Evolutionary conservation across 2,329 filamentous ascomycete genomes (phyloP).

Genomic region (Trichophaea hybrida): DNA sequence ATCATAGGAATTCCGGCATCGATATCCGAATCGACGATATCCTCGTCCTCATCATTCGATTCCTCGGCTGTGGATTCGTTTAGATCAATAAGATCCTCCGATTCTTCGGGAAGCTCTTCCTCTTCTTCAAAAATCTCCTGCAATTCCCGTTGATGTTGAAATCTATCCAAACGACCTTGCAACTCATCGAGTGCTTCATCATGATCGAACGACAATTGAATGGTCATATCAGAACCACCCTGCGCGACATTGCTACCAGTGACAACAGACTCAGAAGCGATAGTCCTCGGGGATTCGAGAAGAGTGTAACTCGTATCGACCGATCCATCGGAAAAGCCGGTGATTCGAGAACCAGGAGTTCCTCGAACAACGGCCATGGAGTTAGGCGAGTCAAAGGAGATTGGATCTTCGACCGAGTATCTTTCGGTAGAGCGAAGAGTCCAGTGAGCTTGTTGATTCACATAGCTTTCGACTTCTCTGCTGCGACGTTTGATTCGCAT

Average conservation of each 20-base stretch:
- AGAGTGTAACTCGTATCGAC: neutral
- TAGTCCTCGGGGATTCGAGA: neutral
- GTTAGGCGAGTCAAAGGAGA: neutral
- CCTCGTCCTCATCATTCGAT: no score
- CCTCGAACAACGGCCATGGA: neutral
- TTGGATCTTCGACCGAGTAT: neutral
- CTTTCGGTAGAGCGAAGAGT: no score
- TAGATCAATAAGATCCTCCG: no score
- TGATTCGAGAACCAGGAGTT: neutral
- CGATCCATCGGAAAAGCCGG: neutral
- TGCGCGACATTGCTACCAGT: neutral
- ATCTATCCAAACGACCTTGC: neutral
- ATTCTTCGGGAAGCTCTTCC: no score
- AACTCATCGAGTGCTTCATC: neutral
- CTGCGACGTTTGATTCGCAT: neutral
- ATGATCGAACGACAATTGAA: neutral
- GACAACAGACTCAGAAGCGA: neutral
- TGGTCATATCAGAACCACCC: neutral
- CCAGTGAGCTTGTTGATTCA: neutral
- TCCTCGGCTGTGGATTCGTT: no score
- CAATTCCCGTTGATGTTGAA: constrained; percentile 25
- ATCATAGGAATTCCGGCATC: no score
- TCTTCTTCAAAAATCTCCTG: constrained; percentile 10
- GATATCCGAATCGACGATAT: no score
- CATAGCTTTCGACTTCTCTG: neutral